Evolutionary conservation across 1,284 basidiomycete genomes (phyloP).

Genomic region (Vanrija sp.): DNA sequence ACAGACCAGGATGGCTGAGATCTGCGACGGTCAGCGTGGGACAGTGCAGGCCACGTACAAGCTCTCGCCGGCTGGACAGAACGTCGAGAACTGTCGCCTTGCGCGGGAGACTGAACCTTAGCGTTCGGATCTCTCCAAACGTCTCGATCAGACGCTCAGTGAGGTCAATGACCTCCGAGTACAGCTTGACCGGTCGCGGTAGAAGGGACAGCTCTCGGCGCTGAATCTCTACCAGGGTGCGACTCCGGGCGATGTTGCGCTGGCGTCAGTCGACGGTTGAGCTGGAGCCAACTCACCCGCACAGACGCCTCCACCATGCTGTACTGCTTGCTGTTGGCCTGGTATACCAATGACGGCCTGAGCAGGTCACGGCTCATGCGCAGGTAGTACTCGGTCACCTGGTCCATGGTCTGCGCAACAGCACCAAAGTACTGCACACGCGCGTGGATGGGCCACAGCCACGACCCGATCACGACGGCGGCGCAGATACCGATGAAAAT

Average conservation of each 20-base stretch:
- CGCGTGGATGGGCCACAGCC: conserved; percentile 48
- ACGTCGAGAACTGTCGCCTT: conserved; percentile 51
- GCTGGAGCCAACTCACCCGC: conserved; percentile 17
- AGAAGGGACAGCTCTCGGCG: conserved; percentile 50
- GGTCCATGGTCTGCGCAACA: conserved; percentile 40
- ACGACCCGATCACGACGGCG: conserved; percentile 42
- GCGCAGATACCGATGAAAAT: conserved; percentile 47
- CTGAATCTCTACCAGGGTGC: conserved; percentile 42
- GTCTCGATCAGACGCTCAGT: conserved; percentile 47
- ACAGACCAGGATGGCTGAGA: conserved; percentile 48
- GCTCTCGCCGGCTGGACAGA: conserved; percentile 49
- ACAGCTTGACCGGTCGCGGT: conserved; percentile 49
- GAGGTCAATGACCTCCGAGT: conserved; percentile 47
- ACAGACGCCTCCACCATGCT: conserved; percentile 28
- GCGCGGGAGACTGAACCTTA: conserved; percentile 47
- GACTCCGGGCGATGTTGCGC: conserved; percentile 31
- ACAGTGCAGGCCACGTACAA: conserved; percentile 33
- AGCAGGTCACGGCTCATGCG: conserved; percentile 44
- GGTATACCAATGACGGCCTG: conserved; percentile 41
- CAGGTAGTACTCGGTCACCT: conserved; percentile 42
- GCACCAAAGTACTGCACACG: conserved; percentile 46
- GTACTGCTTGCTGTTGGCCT: conserved; percentile 36
- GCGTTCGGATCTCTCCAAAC: conserved; percentile 45
- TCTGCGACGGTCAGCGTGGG: conserved; percentile 1
- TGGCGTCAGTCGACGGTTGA: background rate